Conservation (phyloP, 2,329 filamentous ascomycete species). For the Colletotrichum abscissum region DNA sequence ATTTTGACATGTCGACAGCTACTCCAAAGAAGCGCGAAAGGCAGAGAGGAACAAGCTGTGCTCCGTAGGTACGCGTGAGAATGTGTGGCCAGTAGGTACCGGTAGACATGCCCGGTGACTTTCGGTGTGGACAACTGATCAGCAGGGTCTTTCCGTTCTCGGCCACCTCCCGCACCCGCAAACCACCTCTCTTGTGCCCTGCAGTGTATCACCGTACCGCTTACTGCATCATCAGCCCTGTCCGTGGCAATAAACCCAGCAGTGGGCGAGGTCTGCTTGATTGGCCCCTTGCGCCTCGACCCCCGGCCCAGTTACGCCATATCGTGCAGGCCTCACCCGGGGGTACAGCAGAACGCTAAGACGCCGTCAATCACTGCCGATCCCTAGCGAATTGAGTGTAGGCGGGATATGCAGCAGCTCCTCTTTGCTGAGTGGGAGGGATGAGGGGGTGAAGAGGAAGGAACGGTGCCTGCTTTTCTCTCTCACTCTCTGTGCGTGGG, state of each 20-base stretch:
- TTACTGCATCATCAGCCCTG: slow-evolving; percentile 35
- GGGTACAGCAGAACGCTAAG: slow-evolving; percentile 21
- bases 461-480: slow-evolving; percentile 1
- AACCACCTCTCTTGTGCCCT: not conserved
- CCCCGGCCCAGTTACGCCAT: slow-evolving; percentile 35
- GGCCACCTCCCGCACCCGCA: not conserved
- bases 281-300: not conserved
- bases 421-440: slow-evolving; percentile 10
- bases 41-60: not conserved
- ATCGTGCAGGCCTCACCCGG: slow-evolving; percentile 25
- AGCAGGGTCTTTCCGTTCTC: slow-evolving; percentile 37
- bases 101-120: slow-evolving; percentile 31
- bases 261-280: not conserved
- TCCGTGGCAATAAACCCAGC: slow-evolving; percentile 23
- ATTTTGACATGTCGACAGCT: not conserved
- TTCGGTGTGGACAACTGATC: slow-evolving; percentile 33
- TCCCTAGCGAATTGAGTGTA: slow-evolving; percentile 26
- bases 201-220: slow-evolving; percentile 21
- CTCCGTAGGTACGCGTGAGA: no score
- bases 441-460: slow-evolving; percentile 8
- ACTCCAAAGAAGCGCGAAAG: not conserved
- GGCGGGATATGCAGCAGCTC: slow-evolving; percentile 23
- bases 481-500: not conserved
- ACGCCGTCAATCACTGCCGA: slow-evolving; percentile 36
- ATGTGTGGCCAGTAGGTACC: slow-evolving; percentile 22